Evolutionary conservation across 2,329 filamentous ascomycete genomes (phyloP), one percentile per base, ranked within the genome.

Genomic region (Microdochium nivale): DNA sequence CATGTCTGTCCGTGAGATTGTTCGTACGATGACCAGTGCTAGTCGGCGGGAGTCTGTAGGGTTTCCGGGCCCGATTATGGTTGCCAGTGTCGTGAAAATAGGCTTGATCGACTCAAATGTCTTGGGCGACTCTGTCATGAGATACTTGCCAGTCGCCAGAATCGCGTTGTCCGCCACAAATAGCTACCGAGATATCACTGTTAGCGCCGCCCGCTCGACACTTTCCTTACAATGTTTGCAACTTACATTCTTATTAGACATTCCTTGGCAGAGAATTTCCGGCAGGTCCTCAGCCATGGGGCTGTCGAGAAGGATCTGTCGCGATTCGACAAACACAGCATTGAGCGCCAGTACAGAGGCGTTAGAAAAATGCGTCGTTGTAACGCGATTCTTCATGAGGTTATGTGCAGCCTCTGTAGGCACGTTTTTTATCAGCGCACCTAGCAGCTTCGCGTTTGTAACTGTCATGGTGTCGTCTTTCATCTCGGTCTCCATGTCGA

Each of bases 101-200:
- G 82, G 79, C 69, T 91, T 95, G 51, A 82, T 85, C 25, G 80
- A 78, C 62, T 96, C 90, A 60, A 87, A 94, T 48, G 77, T 76
- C 66, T 85, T 88, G 46, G 79, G 70, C 16, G 82, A 80, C 37
- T 85, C 78, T 2, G 80, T 78, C 14, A 97, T 77, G 10, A 97
- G 76, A 64, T 90, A 95, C 68, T 97, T 97, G 59, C 92, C 94
- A 21, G 90, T 86, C 35, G 92, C 92, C 30, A 96, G 77, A 54
- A 96, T 88, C 59, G 82, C 86, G 65, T 96, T 96, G 64, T 96
- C 89, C 49, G 88, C 83, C 54, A 97, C 84, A 65, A 87, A 90
- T n/a, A 85, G 78, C 83, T 91, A 59, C 19, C 66, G 54, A 47
- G 44, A 27, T 13, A 48, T 47, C 16, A 47, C 50, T 53, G 43